Evolutionary conservation across 164 flowering plant genomes (phyloP).

Genomic region (Magnolia sinica): DNA sequence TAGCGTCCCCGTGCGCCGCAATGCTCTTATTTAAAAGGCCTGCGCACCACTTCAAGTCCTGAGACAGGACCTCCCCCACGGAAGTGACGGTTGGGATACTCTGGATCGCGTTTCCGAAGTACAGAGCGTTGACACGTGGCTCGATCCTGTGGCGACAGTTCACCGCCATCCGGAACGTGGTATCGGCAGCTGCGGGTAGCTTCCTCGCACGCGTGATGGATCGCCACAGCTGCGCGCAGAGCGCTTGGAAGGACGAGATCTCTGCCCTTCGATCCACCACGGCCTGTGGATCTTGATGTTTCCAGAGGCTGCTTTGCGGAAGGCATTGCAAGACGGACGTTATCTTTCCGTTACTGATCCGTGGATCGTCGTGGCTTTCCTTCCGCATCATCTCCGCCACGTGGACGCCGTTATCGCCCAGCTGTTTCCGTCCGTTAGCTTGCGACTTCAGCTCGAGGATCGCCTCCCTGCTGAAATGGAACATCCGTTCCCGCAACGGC

Average conservation of each 20-base stretch:
- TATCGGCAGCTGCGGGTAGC: conserved; percentile 29
- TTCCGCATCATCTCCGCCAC: conserved; percentile 42
- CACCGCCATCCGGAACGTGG: conserved; percentile 90
- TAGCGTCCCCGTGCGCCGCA: conserved; percentile 41
- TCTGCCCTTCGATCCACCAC: conserved; percentile 24
- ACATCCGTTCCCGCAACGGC: conserved; percentile 69
- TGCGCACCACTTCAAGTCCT: conserved; percentile 65
- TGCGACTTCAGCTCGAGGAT: conserved; percentile 50
- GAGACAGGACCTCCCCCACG: conserved; percentile 46
- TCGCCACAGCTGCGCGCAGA: conserved; percentile 76
- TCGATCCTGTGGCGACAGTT: conserved; percentile 79
- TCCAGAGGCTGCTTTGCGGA: conserved; percentile 9
- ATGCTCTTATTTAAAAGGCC: conserved; percentile 50
- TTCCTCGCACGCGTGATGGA: conserved; percentile 74
- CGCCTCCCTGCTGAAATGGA: conserved; percentile 61
- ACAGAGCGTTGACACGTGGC: conserved; percentile 54
- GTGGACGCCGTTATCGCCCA: background rate
- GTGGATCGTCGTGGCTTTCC: conserved; percentile 40
- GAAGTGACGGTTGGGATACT: conserved; percentile 60
- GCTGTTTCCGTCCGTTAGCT: conserved; percentile 37
- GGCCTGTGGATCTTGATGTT: background rate
- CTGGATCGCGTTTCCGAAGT: conserved; percentile 92
- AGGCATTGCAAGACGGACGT: conserved; percentile 19
- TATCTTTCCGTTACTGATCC: conserved; percentile 25
- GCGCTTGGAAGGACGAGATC: conserved; percentile 90